A percentile compares a stretch with the other conserved stretches of the same genome.
Evolutionary conservation across 2,329 filamentous ascomycete genomes (phyloP).

Genomic region (Aureobasidium leucospermi): DNA sequence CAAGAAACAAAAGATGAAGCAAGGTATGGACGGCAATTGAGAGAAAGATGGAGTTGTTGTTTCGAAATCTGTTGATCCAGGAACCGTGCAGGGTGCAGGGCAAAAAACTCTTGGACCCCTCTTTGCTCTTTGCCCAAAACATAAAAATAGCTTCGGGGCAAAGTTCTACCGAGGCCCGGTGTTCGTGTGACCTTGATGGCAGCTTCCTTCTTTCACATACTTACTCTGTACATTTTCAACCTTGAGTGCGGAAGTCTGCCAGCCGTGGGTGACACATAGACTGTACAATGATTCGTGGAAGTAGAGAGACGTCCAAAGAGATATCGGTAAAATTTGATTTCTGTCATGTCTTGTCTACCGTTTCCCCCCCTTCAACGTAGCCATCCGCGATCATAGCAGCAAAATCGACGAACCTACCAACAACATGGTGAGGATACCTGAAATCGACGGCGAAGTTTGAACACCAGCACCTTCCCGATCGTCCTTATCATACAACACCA

Average conservation of each 20-base stretch:
- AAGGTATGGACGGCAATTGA: not conserved
- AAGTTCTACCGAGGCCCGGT: not conserved
- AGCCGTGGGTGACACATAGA: no score
- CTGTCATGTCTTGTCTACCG: no score
- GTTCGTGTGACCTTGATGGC: not conserved
- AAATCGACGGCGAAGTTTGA: not conserved
- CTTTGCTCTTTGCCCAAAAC: no score
- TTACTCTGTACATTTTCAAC: no score
- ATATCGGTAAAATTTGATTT: no score
- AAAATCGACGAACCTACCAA: not conserved
- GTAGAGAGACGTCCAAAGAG: no score
- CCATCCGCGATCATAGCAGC: not conserved
- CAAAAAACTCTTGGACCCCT: no score
- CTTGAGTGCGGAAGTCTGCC: no score
- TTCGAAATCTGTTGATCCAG: not conserved
- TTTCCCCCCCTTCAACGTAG: no score
- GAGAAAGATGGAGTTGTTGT: not conserved
- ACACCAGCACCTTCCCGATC: not conserved
- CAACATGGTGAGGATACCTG: not conserved
- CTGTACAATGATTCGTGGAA: no score
- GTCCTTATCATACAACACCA: not conserved
- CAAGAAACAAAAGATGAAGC: not conserved
- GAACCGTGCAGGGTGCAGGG: not conserved
- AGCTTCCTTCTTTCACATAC: not conserved
- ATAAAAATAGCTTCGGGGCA: not conserved